Evolutionary conservation across 2,329 filamentous ascomycete species (phyloP).

Genomic region (Aspergillus fijiensis): DNA sequence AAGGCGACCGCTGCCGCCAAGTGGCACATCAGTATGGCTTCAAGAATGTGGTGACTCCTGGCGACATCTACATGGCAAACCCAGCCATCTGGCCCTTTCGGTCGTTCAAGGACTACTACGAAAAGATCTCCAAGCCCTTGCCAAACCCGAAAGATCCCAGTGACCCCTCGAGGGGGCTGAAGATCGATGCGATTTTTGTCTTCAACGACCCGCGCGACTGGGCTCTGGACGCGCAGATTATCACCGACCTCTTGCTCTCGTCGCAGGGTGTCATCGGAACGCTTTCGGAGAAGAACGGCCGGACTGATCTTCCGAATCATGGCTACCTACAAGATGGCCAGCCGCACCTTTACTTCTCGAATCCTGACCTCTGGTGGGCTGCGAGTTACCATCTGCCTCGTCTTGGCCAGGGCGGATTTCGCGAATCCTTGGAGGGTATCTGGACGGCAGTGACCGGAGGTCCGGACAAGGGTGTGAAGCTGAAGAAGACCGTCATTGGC

Average conservation of each 20-base stretch:
- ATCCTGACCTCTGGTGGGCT: conserved; percentile 87
- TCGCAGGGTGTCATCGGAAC: conserved; percentile 78
- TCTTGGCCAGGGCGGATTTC: conserved; percentile 88
- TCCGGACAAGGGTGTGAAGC: conserved; percentile 50
- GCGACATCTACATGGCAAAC: conserved; percentile 73
- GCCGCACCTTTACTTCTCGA: conserved; percentile 81
- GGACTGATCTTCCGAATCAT: conserved; percentile 61
- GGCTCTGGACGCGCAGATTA: conserved; percentile 83
- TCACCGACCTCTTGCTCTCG: conserved; percentile 80
- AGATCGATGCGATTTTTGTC: conserved; percentile 86
- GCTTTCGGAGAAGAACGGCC: conserved; percentile 69
- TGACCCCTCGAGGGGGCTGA: conserved; percentile 56
- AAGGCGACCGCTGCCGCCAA: conserved; percentile 63
- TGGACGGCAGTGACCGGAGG: conserved; percentile 71
- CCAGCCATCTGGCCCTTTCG: conserved; percentile 81
- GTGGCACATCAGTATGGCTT: conserved; percentile 78
- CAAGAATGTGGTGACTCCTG: conserved; percentile 77
- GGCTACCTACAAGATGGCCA: conserved; percentile 84
- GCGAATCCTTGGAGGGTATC: conserved; percentile 74
- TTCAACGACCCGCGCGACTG: conserved; percentile 97
- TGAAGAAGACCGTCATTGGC: conserved; percentile 70
- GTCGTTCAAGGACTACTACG: conserved; percentile 63
- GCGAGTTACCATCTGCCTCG: conserved; percentile 80
- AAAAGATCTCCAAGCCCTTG: conserved; percentile 41
- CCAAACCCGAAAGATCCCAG: conserved; percentile 37